Evolutionary conservation across 495 filamentous ascomycete genomes (phyloP).

Genomic region (Mycothermus thermophilus): DNA sequence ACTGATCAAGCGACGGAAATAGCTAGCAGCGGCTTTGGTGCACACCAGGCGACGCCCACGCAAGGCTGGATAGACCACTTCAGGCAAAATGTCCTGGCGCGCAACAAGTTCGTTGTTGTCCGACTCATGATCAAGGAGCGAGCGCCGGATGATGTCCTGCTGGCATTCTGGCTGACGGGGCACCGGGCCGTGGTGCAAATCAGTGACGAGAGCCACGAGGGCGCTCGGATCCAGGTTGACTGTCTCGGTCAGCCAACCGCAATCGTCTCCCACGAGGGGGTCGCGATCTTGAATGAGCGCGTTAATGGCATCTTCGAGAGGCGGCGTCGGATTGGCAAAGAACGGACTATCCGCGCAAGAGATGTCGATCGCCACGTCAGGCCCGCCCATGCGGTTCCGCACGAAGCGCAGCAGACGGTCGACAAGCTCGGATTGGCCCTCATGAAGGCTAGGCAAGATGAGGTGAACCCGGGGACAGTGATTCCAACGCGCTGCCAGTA

Average conservation of each 20-base stretch:
- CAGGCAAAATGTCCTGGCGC: conserved; percentile 20
- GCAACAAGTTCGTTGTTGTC: conserved; percentile 17
- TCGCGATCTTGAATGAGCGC: conserved; percentile 13
- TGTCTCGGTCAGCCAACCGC: conserved; percentile 15
- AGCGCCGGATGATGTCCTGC: conserved; percentile 20
- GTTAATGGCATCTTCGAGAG: conserved; percentile 8
- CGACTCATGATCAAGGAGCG: conserved; percentile 22
- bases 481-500: conserved; percentile 22
- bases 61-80: conserved; percentile 24
- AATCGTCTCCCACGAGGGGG: conserved; percentile 13
- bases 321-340: conserved; percentile 8
- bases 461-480: conserved; percentile 19
- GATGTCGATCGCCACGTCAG: conserved; percentile 12
- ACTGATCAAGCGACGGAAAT: conserved; percentile 26
- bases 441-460: conserved; percentile 10
- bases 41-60: conserved; percentile 23
- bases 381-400: conserved; percentile 8
- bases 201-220: conserved; percentile 26
- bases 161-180: conserved; percentile 17
- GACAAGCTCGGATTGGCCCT: conserved; percentile 16
- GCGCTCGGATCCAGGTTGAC: conserved; percentile 30
- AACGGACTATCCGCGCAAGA: conserved; percentile 17
- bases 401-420: conserved; percentile 16
- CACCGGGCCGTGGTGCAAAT: conserved; percentile 25
- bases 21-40: conserved; percentile 21